These are phyloP conservation scores for Lodderomyces margitis DNA, from an alignment of 1,139 yeast species.

Conservation along the genomic window DNA sequence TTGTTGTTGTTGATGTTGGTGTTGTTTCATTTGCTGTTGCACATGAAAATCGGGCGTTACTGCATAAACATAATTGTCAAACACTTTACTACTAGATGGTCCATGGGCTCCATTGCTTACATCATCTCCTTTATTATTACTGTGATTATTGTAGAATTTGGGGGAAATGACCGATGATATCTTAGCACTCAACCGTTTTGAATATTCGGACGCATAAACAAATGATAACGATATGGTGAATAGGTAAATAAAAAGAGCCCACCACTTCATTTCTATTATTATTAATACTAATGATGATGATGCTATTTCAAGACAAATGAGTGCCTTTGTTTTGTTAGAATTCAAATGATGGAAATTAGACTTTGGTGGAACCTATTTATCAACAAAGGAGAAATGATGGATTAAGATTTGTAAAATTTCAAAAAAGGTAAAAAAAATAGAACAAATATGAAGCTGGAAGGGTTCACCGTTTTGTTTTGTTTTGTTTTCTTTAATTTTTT, in stretches of 20 bases:
- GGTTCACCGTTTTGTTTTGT: too few relatives aligned
- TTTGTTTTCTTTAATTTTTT: constrained; percentile 4
- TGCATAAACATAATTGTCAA: constrained; percentile 1
- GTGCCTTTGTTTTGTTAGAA: too few relatives aligned
- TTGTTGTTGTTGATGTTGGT: constrained; percentile 1
- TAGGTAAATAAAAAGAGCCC: not conserved
- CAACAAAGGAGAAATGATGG: too few relatives aligned
- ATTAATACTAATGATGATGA: too few relatives aligned
- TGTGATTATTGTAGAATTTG: constrained; percentile 1
- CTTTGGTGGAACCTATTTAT: too few relatives aligned
- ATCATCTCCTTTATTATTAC: not conserved
- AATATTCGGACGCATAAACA: not conserved
- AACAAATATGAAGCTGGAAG: too few relatives aligned
- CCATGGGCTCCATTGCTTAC: not conserved
- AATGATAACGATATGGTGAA: not conserved
- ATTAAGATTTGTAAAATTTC: not conserved
- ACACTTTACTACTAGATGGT: not conserved
- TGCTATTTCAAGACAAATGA: too few relatives aligned
- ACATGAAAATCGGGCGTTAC: constrained; percentile 1
- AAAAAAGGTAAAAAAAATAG: not conserved
- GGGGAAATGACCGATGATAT: constrained; percentile 6
- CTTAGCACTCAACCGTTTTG: constrained; percentile 4
- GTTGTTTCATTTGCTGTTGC: constrained; percentile 1
- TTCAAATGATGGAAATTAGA: too few relatives aligned
- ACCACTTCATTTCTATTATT: not conserved